Percentiles rank a stretch among this genome's conserved stretches.
Evolutionary conservation across 768 basidiomycete species (phyloP).

Genomic region (Panellus pusillus): DNA sequence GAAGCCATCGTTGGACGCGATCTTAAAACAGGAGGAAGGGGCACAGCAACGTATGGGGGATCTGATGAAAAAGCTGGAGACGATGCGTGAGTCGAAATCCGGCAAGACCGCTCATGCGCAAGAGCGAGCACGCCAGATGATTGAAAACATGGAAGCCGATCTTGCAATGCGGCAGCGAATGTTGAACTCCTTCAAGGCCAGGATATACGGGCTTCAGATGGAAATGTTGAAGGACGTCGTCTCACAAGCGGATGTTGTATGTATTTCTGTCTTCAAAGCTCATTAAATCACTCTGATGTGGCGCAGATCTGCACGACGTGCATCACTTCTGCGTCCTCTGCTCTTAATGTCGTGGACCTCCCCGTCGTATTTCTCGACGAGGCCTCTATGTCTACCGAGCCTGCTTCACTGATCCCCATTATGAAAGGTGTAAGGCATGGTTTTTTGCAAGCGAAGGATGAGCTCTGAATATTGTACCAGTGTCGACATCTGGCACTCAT

Average conservation of each 20-base stretch:
- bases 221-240: constrained; percentile 66
- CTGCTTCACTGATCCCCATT: constrained; percentile 84
- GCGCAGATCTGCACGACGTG: constrained; percentile 86
- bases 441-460: constrained; percentile 4
- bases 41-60: constrained; percentile 26
- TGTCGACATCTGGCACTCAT: constrained; percentile 83
- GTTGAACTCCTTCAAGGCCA: constrained; percentile 34
- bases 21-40: constrained; percentile 40
- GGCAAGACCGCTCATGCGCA: background rate
- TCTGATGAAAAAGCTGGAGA: constrained; percentile 28
- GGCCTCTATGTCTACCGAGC: constrained; percentile 96
- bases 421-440: constrained; percentile 85
- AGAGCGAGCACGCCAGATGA: constrained; percentile 1
- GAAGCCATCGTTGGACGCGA: constrained; percentile 40
- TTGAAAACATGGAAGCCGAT: constrained; percentile 14
- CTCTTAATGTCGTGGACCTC: constrained; percentile 77
- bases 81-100: constrained; percentile 33
- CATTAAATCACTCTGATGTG: constrained; percentile 8
- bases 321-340: constrained; percentile 68
- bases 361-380: constrained; percentile 94
- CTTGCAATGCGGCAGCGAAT: constrained; percentile 30
- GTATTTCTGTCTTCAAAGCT: constrained; percentile 1
- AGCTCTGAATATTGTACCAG: constrained; percentile 38
- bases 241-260: constrained; percentile 69
- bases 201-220: constrained; percentile 55